Evolutionary conservation across 1,139 yeast species (phyloP).

Genomic region (Entelexis sorbosivorans): DNA sequence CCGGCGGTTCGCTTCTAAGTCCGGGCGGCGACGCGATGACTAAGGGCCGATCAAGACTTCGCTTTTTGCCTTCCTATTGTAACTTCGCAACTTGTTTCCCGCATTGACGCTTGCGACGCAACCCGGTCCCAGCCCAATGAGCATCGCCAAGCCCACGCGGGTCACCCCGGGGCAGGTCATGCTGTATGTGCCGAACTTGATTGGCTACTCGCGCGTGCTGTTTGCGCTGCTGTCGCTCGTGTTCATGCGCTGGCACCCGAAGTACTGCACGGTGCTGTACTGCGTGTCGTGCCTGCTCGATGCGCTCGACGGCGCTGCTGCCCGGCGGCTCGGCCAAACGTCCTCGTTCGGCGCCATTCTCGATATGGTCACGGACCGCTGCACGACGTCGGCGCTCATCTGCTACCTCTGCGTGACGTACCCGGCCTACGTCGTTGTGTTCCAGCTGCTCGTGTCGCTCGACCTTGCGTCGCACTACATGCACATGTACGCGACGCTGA

Average conservation of each 20-base stretch:
- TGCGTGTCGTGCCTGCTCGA: conserved; percentile 85
- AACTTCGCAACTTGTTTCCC: background rate
- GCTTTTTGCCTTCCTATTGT: background rate
- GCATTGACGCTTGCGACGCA: background rate
- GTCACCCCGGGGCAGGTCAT: conserved; percentile 33
- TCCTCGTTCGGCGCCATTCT: conserved; percentile 91
- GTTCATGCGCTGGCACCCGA: conserved; percentile 75
- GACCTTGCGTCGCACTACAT: conserved; percentile 94
- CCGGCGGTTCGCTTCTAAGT: background rate
- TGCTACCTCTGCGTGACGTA: conserved; percentile 75
- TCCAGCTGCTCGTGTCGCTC: conserved; percentile 75
- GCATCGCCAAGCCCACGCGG: background rate
- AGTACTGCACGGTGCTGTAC: conserved; percentile 63
- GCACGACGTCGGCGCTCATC: conserved; percentile 85
- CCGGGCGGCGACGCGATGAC: background rate
- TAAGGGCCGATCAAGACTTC: background rate
- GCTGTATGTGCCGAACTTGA: conserved; percentile 76
- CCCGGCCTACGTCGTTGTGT: conserved; percentile 54
- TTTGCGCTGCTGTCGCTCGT: conserved; percentile 71
- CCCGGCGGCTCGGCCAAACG: conserved; percentile 79
- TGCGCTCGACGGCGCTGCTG: conserved; percentile 95
- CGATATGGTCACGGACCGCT: conserved; percentile 98
- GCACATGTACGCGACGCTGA: conserved; percentile 94
- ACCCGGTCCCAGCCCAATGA: background rate
- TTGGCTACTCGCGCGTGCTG: conserved; percentile 75